phyloP scores from a whole-genome alignment of 352 stramenopile genomes.

The Nothophytophthora sp. region DNA sequence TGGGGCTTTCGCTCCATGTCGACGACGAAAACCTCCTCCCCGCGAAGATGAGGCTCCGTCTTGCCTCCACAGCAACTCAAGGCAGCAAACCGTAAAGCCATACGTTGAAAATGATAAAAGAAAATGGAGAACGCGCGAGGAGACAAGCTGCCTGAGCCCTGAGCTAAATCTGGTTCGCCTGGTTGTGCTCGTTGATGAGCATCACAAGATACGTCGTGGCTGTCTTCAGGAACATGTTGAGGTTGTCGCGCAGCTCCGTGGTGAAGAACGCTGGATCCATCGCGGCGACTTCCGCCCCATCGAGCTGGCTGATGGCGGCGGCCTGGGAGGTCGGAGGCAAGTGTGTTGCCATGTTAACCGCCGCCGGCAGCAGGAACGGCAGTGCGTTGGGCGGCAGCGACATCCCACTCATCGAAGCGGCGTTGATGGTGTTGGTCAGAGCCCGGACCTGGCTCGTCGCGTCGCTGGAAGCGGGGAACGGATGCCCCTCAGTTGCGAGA shows the following conservation, averaged over 20 bases:
- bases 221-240: conserved; percentile 45
- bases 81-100: no score
- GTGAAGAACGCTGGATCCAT: conserved; percentile 17
- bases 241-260: conserved; percentile 33
- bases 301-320: conserved; percentile 6
- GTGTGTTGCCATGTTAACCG: conserved; percentile 14
- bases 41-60: no score
- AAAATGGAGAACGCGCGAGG: no score
- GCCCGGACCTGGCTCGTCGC: conserved; percentile 5
- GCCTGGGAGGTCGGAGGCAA: conserved; percentile 3
- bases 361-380: conserved; percentile 31
- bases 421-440: conserved; percentile 12
- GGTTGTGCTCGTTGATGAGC: conserved; percentile 38
- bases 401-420: neutral
- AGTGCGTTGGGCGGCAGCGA: conserved; percentile 24
- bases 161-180: conserved; percentile 7
- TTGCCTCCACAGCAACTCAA: no score
- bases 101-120: no score
- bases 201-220: conserved; percentile 40
- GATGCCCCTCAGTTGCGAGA: conserved; percentile 16
- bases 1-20: no score
- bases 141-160: no score
- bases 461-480: conserved; percentile 2
- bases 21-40: no score
- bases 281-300: neutral